Evolutionary conservation across 768 basidiomycete species (phyloP), one percentile per base, ranked within the genome.

Genomic region (Mrakia blollopis): DNA sequence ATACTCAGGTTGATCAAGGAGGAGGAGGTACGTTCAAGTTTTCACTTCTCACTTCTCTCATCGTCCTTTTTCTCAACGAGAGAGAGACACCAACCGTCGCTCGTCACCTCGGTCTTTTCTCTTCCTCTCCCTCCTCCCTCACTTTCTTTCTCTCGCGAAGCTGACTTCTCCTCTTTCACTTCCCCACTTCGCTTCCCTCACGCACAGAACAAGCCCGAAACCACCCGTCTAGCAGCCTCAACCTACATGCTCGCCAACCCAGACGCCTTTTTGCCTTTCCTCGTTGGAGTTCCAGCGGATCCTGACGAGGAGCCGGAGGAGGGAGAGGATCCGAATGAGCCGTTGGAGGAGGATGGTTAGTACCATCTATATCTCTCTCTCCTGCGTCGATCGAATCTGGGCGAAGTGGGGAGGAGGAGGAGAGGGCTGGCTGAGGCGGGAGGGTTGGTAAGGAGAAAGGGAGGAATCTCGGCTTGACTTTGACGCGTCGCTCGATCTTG

Each of bases 251-350:
- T 87, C 37, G 83, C 87, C 13, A 92, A 99, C 84, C 88, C 89
- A 0, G 90, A 94, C 82, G 91, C 96, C 81, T 99, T 99, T 81
- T 84, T 97, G 54, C 95, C 95, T 13, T 99, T 98, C 85, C 85
- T 98, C 23, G 83, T 87, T n/a, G 72, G 72, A 23, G 41, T 52
- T 25, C 50, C 73, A 9, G 72, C 35, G 35, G 65, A 68, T 52
- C 63, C 72, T 57, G 25, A 63, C 14, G 77, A 70, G 11, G 50
- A 32, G 69, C 60, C 52, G 7, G 72, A 72, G 39, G 50, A 63
- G 23, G 92, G 92, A 79, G 91, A 91, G 81, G 87, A 87, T n/a
- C 84, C 85, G 3, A 91, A 89, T 25, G 87, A 89, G n/a, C 86
- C 86, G n/a, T 87, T 89, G 50, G 84, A 87, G 32, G 93, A 92